These are phyloP conservation scores for Fulvia fulva DNA, from an alignment of 2,329 filamentous ascomycete species.

Conservation along the genomic window DNA sequence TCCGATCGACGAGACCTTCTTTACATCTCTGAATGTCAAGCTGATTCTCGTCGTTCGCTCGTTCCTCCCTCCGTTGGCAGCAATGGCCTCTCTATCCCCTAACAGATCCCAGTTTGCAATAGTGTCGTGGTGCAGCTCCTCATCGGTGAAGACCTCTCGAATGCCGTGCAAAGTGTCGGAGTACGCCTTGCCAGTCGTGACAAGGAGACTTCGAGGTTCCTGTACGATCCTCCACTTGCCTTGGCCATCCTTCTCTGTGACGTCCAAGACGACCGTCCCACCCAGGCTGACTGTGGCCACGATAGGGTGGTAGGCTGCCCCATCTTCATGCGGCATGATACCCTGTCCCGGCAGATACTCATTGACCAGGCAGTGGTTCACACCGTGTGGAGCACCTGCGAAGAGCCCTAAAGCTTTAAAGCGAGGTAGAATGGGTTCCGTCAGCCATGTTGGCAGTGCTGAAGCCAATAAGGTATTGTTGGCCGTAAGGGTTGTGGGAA, in stretches of 20 bases:
- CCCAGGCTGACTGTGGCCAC: slow-evolving; percentile 90
- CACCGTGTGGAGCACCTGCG: slow-evolving; percentile 65
- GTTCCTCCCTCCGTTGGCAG: slow-evolving; percentile 49
- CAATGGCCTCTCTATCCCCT: slow-evolving; percentile 43
- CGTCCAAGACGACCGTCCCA: slow-evolving; percentile 69
- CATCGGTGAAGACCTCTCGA: slow-evolving; percentile 60
- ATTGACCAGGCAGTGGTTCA: slow-evolving; percentile 92
- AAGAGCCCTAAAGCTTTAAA: slow-evolving; percentile 50
- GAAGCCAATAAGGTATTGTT: slow-evolving; percentile 67
- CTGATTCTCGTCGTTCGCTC: slow-evolving; percentile 62
- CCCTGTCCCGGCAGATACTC: slow-evolving; percentile 84
- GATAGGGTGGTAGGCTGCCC: slow-evolving; percentile 76
- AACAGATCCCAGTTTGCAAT: slow-evolving; percentile 68
- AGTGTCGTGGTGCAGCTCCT: slow-evolving; percentile 56
- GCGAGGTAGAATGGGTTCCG: slow-evolving; percentile 63
- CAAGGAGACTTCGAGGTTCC: slow-evolving; percentile 74
- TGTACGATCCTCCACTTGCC: slow-evolving; percentile 66
- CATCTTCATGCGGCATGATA: slow-evolving; percentile 98
- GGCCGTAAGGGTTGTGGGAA: slow-evolving; percentile 77
- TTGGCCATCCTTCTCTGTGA: slow-evolving; percentile 48
- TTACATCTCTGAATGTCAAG: slow-evolving; percentile 81
- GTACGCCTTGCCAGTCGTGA: slow-evolving; percentile 68
- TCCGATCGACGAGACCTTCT: slow-evolving; percentile 72
- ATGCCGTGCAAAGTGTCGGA: slow-evolving; percentile 72
- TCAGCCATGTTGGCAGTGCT: slow-evolving; percentile 71